Evolutionary conservation across 345 rosid species (phyloP).

Genomic region (Pseudoturritis turrita): DNA sequence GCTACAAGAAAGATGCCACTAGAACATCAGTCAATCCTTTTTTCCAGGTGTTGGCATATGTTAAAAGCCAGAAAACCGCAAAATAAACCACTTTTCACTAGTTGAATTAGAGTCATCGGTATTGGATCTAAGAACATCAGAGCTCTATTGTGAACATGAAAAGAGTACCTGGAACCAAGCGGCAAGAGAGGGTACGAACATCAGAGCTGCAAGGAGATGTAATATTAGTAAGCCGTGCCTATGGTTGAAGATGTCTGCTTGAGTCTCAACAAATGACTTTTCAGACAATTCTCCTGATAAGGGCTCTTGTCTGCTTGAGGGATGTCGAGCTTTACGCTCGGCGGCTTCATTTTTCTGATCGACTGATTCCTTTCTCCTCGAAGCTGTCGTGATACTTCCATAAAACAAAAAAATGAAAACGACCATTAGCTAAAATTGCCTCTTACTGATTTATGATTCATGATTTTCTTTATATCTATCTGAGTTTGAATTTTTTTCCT

Average conservation of each 20-base stretch:
- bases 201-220: constrained; percentile 71
- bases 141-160: neutral
- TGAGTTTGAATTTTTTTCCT: neutral
- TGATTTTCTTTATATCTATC: neutral
- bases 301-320: constrained; percentile 34
- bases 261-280: constrained; percentile 66
- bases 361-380: constrained; percentile 46
- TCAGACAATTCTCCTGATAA: constrained; percentile 35
- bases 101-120: neutral
- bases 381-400: constrained; percentile 66
- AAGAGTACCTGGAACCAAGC: constrained; percentile 89
- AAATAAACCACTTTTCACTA: neutral
- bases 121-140: neutral
- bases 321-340: constrained; percentile 37
- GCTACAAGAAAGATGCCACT: constrained; percentile 43
- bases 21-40: neutral
- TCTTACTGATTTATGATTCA: constrained; percentile 3
- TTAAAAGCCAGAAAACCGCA: neutral
- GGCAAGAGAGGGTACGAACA: constrained; percentile 84
- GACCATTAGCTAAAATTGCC: constrained; percentile 29
- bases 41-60: neutral
- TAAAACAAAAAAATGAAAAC: constrained; percentile 22
- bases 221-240: constrained; percentile 74
- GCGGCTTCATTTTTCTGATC: constrained; percentile 38
- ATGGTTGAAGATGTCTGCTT: constrained; percentile 78